Evolutionary conservation across 192 early-diverging fungal species (phyloP).

Genomic region (Coemansia brasiliensis): DNA sequence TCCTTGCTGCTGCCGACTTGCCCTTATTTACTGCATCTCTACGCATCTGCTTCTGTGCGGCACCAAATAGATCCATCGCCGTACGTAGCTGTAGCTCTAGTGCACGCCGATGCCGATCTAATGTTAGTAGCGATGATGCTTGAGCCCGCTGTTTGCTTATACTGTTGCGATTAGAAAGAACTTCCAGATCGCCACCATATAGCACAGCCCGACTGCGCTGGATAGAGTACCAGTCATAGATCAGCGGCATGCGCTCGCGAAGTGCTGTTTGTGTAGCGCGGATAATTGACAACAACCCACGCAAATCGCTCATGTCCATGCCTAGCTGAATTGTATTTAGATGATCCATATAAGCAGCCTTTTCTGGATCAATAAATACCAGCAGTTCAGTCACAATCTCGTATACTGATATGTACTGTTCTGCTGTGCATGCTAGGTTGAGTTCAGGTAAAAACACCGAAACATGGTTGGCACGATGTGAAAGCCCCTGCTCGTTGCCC

Average conservation of each 20-base stretch:
- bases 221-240: slow-evolving; percentile 49
- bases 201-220: slow-evolving; percentile 36
- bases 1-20: slow-evolving; percentile 1
- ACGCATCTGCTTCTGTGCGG: slow-evolving; percentile 48
- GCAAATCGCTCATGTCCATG: slow-evolving; percentile 73
- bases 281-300: slow-evolving; percentile 47
- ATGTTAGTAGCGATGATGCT: slow-evolving; percentile 36
- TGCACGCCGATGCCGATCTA: slow-evolving; percentile 42
- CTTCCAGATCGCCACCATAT: slow-evolving; percentile 17
- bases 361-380: slow-evolving; percentile 79
- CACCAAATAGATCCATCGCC: slow-evolving; percentile 52
- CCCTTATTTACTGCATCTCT: slow-evolving; percentile 12
- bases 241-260: slow-evolving; percentile 48
- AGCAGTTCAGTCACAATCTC: slow-evolving; percentile 78
- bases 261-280: slow-evolving; percentile 46
- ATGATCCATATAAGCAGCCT: slow-evolving; percentile 68
- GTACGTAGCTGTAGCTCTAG: slow-evolving; percentile 54
- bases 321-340: slow-evolving; percentile 77
- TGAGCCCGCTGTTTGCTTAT: slow-evolving; percentile 17
- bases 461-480: slow-evolving; percentile 65
- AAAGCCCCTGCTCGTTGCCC: slow-evolving; percentile 38
- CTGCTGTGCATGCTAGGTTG: slow-evolving; percentile 68
- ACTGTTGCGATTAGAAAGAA: not conserved
- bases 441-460: slow-evolving; percentile 75
- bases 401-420: slow-evolving; percentile 71